phyloP scores from a whole-genome alignment of 768 basidiomycete genomes.

The Tylopilus sp. region DNA sequence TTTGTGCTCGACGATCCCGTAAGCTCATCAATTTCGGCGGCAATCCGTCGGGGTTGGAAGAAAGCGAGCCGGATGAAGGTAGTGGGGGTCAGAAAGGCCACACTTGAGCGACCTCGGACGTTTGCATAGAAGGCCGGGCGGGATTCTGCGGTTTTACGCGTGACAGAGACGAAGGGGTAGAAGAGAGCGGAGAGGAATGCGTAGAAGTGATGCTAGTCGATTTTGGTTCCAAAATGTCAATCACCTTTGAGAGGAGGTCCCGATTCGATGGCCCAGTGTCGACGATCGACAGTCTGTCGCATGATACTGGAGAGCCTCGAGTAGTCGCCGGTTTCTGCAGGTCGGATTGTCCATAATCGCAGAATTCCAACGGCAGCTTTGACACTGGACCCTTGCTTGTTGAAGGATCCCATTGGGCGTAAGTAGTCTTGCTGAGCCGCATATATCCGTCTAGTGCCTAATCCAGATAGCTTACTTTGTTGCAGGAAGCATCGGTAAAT shows the following conservation, averaged over 20 bases:
- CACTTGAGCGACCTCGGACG: background rate
- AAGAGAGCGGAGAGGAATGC: slow-evolving; percentile 12
- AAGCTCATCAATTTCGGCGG: slow-evolving; percentile 30
- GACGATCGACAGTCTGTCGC: background rate
- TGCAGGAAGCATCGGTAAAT: slow-evolving; percentile 7
- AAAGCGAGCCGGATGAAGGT: background rate
- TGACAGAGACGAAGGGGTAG: slow-evolving; percentile 8
- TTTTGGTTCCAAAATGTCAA: slow-evolving; percentile 2
- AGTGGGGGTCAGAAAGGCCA: background rate
- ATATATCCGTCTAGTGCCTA: slow-evolving; percentile 11
- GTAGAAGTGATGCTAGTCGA: slow-evolving; percentile 13
- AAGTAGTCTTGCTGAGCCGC: background rate
- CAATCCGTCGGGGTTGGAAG: too few species aligned
- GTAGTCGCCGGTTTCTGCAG: background rate
- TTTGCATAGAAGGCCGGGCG: background rate
- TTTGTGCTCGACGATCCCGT: slow-evolving; percentile 31
- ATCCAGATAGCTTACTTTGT: background rate
- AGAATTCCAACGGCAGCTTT: background rate
- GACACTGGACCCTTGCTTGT: background rate
- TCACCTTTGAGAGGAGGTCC: slow-evolving; percentile 5
- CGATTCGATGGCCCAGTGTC: background rate
- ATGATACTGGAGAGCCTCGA: background rate
- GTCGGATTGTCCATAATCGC: background rate
- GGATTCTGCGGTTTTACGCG: too few species aligned
- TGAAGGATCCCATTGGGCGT: background rate